Evolutionary conservation across 805 yeast species (phyloP).

Genomic region (Candida tammaniensis): DNA sequence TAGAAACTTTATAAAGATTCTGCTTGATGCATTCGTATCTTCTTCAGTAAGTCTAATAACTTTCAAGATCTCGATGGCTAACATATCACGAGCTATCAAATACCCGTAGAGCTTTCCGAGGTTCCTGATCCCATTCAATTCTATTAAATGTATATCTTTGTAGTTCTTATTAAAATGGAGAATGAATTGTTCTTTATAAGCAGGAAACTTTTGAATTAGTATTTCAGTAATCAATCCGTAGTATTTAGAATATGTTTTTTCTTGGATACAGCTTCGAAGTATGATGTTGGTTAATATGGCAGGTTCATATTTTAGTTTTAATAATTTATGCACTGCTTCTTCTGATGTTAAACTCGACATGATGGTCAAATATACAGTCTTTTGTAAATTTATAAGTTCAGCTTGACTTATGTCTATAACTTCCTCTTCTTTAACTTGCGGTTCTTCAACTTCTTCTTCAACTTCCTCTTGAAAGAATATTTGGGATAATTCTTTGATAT

Average conservation of each 20-base stretch:
- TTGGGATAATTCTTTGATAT: slow-evolving; percentile 37
- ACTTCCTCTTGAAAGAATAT: slow-evolving; percentile 1
- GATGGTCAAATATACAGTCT: slow-evolving; percentile 73
- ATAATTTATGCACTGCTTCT: slow-evolving; percentile 86
- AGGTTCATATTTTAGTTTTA: slow-evolving; percentile 48
- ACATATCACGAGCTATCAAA: slow-evolving; percentile 63
- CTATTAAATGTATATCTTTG: slow-evolving; percentile 59
- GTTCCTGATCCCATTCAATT: slow-evolving; percentile 71
- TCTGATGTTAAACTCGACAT: slow-evolving; percentile 90
- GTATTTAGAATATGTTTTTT: slow-evolving; percentile 79
- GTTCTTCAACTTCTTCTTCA: neutral
- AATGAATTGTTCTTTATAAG: slow-evolving; percentile 45
- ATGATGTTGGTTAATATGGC: slow-evolving; percentile 66
- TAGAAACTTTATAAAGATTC: slow-evolving; percentile 79
- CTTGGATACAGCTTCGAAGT: slow-evolving; percentile 79
- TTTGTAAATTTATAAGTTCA: slow-evolving; percentile 62
- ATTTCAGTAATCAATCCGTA: slow-evolving; percentile 72
- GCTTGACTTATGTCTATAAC: slow-evolving; percentile 70
- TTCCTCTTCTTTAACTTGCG: slow-evolving; percentile 12
- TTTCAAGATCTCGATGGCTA: slow-evolving; percentile 62
- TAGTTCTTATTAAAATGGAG: slow-evolving; percentile 56
- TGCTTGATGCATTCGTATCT: slow-evolving; percentile 72
- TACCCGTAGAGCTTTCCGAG: slow-evolving; percentile 87
- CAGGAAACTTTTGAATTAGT: slow-evolving; percentile 42
- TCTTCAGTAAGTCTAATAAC: slow-evolving; percentile 61